Percentiles rank a stretch among this genome's conserved stretches.
These are phyloP conservation scores for Emmonsia crescens DNA, from an alignment of 2,329 filamentous ascomycete genomes.

Conservation along the genomic window DNA sequence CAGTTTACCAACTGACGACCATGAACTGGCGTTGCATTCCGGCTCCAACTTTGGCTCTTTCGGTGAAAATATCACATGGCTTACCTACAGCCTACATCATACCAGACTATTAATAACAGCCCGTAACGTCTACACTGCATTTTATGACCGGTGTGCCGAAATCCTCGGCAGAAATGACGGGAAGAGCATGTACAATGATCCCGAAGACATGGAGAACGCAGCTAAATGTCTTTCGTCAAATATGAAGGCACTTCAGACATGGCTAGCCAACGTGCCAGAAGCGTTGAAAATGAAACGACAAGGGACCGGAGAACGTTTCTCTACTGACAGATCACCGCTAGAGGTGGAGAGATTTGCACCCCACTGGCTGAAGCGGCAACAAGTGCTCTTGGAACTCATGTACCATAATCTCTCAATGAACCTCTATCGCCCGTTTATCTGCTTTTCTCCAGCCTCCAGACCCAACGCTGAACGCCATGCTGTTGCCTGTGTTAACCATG, in stretches of 20 bases:
- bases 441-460: slow-evolving; percentile 17
- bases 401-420: slow-evolving; percentile 32
- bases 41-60: slow-evolving; percentile 24
- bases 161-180: slow-evolving; percentile 13
- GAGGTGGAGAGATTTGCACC: slow-evolving; percentile 29
- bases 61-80: slow-evolving; percentile 29
- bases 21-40: slow-evolving; percentile 19
- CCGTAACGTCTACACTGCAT: slow-evolving; percentile 24
- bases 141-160: slow-evolving; percentile 23
- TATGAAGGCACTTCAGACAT: slow-evolving; percentile 20
- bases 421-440: slow-evolving; percentile 33
- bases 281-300: slow-evolving; percentile 30
- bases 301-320: slow-evolving; percentile 25
- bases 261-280: slow-evolving; percentile 28
- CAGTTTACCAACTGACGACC: slow-evolving; percentile 29
- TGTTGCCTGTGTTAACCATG: slow-evolving; percentile 10
- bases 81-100: slow-evolving; percentile 28
- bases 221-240: slow-evolving; percentile 22
- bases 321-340: slow-evolving; percentile 28
- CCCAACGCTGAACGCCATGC: slow-evolving; percentile 16
- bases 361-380: slow-evolving; percentile 34
- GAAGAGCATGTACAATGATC: slow-evolving; percentile 23
- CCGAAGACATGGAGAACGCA: slow-evolving; percentile 19
- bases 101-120: slow-evolving; percentile 26
- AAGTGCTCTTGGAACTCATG: slow-evolving; percentile 31